These are phyloP conservation scores for Eucalyptus marginata DNA, from an alignment of 345 rosid species.

Conservation along the genomic window DNA sequence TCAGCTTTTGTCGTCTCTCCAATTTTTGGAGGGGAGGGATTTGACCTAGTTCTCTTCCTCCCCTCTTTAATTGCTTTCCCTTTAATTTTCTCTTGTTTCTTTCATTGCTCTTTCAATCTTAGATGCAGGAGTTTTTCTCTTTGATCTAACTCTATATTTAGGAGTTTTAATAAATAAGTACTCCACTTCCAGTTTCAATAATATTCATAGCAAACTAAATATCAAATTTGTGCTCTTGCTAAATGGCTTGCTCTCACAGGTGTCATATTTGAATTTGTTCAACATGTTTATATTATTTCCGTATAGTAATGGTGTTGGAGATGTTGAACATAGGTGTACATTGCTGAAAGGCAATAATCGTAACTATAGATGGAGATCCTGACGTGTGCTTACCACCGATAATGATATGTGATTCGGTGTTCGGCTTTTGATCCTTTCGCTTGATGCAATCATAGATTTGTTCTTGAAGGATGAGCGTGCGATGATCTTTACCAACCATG, in stretches of 20 bases:
- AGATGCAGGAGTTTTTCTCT: background rate
- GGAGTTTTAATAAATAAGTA: background rate
- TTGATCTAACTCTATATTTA: background rate
- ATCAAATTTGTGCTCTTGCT: background rate
- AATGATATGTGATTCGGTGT: background rate
- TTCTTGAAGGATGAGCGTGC: background rate
- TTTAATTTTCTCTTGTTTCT: background rate
- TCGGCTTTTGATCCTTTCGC: fast-evolving
- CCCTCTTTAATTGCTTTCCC: background rate
- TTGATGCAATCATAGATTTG: background rate
- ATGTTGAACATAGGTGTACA: background rate
- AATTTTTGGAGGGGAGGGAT: background rate
- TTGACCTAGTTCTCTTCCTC: background rate
- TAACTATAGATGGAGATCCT: background rate
- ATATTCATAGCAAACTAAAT: too few species aligned
- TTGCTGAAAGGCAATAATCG: background rate
- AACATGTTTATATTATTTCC: background rate
- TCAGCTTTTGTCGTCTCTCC: background rate
- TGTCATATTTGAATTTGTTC: background rate
- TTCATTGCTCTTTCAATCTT: background rate
- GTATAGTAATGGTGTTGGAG: background rate
- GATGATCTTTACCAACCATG: background rate
- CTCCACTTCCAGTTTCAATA: background rate
- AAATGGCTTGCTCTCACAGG: background rate
- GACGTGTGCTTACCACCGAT: background rate